A percentile compares a stretch with the other conserved stretches of the same genome.
Evolutionary conservation across 768 basidiomycete species (phyloP).

Genomic region (Lepiota venenata): DNA sequence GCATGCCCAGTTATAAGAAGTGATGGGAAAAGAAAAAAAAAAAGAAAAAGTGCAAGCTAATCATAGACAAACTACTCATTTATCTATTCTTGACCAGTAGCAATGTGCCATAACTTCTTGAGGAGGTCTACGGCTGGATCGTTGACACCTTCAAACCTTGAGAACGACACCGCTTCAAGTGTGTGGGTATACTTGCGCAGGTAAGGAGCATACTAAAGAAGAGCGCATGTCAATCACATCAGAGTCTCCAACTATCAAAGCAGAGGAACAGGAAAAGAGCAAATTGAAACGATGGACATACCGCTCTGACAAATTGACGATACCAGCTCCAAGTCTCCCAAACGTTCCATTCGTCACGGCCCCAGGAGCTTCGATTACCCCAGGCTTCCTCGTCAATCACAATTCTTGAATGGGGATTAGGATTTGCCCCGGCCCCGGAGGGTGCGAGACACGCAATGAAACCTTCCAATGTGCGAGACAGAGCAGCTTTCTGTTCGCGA

Average conservation of each 20-base stretch:
- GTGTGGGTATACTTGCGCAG: slow-evolving; percentile 72
- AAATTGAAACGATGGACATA: slow-evolving; percentile 32
- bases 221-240: background rate
- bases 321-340: slow-evolving; percentile 95
- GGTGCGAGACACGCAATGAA: slow-evolving; percentile 67
- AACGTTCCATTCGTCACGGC: slow-evolving; percentile 69
- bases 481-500: slow-evolving; percentile 70
- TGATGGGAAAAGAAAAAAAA: slow-evolving; percentile 1
- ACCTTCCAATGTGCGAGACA: slow-evolving; percentile 71
- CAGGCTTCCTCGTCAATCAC: slow-evolving; percentile 68
- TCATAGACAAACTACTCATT: slow-evolving; percentile 8
- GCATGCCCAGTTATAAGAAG: background rate
- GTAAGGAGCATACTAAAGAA: slow-evolving; percentile 71
- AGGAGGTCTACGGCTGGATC: slow-evolving; percentile 58
- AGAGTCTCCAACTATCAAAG: background rate
- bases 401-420: slow-evolving; percentile 48
- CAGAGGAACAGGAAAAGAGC: slow-evolving; percentile 2
- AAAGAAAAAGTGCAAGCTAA: background rate
- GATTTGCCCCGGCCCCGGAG: slow-evolving; percentile 33
- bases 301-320: slow-evolving; percentile 80
- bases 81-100: slow-evolving; percentile 54
- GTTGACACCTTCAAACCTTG: slow-evolving; percentile 52
- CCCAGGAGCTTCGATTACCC: slow-evolving; percentile 69
- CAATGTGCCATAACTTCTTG: slow-evolving; percentile 68
- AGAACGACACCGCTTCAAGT: slow-evolving; percentile 64